Evolutionary conservation across 805 yeast genomes (phyloP), one percentile per base, ranked within the genome.

Genomic region (Starmera dryadoides): DNA sequence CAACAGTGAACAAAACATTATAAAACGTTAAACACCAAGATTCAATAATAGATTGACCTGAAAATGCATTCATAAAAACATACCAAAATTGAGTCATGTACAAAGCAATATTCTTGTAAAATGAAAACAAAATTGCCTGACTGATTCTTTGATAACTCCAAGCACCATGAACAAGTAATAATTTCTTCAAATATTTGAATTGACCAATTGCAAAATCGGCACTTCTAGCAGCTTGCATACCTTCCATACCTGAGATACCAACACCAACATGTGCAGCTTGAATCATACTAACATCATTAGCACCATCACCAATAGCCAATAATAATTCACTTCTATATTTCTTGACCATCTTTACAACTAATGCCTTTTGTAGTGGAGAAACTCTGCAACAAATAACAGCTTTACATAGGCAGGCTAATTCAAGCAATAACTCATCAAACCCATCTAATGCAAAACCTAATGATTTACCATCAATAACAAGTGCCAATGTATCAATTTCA

Each of bases 181-280:
- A 64, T 58, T 86, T 88, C 52, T 79, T 77, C 64, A 93, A 69
- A 59, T 77, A 93, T 58, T 81, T 81, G 73, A 93, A 93, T 59
- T 93, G 98, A 0, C 96, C 98, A 60, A 94, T 87, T 1, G 98
- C 88, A 43, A 93, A 79, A 68, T 93, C 99, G 0, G 99, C 98
- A 59, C 95, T 82, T 59, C 99, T 75, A 0, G 98, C 97, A 10
- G 98, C 98, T 63, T 93, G 99, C 87, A 89, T 88, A 49, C 99
- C 99, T 65, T 93, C 99, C 91, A 88, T 83, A 48, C 99, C 99
- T 62, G 95, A 86, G 46, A 93, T 94, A 58, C 99, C 99, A 19
- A 93, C 96, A 46, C 99, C 99, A 38, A 93, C 96, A 60, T 93
- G 98, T 0, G 98, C 98, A 14, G 98, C 98, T 62, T 93, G 98